A percentile compares a stretch with the other conserved stretches of the same genome.
These are phyloP conservation scores for Xerocomus minutiporus DNA, from an alignment of 1,284 basidiomycete species.

Conservation along the genomic window DNA sequence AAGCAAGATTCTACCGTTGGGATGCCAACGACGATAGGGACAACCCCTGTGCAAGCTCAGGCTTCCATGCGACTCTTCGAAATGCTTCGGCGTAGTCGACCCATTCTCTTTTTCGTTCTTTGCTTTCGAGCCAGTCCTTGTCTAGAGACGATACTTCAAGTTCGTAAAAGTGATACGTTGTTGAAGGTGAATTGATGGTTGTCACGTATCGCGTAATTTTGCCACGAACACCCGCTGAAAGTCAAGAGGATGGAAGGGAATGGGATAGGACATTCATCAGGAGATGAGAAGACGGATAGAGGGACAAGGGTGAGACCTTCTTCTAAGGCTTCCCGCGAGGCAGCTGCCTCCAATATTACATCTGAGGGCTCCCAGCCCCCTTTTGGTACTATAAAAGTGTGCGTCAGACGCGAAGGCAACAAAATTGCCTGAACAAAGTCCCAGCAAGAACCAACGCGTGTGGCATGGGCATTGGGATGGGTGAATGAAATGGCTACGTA, in stretches of 20 bases:
- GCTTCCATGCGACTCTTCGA: conserved; percentile 70
- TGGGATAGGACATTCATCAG: conserved; percentile 52
- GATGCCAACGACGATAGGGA: conserved; percentile 64
- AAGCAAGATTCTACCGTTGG: conserved; percentile 29
- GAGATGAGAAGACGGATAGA: conserved; percentile 67
- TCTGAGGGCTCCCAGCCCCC: conserved; percentile 81
- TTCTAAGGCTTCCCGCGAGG: conserved; percentile 83
- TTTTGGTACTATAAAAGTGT: conserved; percentile 61
- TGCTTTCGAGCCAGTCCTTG: conserved; percentile 70
- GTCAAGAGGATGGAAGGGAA: conserved; percentile 33
- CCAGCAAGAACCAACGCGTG: conserved; percentile 9
- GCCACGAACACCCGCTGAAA: conserved; percentile 74
- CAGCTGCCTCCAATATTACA: conserved; percentile 74
- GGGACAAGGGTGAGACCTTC: conserved; percentile 84
- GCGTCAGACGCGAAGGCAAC: conserved; percentile 12
- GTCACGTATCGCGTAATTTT: conserved; percentile 72
- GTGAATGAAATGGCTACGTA: conserved; percentile 46
- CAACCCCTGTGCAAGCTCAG: conserved; percentile 70
- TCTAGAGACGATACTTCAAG: conserved; percentile 72
- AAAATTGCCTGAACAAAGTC: conserved; percentile 5
- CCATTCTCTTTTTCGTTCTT: conserved; percentile 76
- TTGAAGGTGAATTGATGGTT: conserved; percentile 69
- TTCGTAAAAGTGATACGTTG: conserved; percentile 83
- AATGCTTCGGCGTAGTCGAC: conserved; percentile 78
- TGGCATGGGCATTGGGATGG: conserved; percentile 3